Conservation (phyloP, 208 protist species). For the Entamoeba invadens region DNA sequence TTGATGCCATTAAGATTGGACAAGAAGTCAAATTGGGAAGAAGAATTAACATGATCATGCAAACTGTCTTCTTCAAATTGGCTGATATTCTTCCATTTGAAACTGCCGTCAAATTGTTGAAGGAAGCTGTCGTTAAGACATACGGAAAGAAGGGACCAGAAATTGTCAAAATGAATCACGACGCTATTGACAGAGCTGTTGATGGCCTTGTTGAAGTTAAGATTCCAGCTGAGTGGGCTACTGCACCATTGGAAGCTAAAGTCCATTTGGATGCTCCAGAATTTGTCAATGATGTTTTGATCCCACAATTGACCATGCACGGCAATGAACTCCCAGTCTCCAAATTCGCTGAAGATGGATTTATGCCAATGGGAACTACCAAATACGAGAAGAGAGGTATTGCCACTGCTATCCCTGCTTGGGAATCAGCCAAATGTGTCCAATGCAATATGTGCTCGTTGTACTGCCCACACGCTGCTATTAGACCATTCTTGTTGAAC, state of each 20-base stretch:
- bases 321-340: constrained; percentile 11
- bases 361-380: constrained; percentile 1
- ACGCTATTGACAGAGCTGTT: constrained; percentile 21
- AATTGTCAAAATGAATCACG: constrained; percentile 43
- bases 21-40: constrained; percentile 25
- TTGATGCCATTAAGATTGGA: constrained; percentile 45
- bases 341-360: constrained; percentile 2
- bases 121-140: constrained; percentile 43
- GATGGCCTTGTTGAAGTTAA: neutral
- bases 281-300: constrained; percentile 8
- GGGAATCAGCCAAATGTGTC: constrained; percentile 48
- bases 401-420: constrained; percentile 32
- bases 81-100: constrained; percentile 41
- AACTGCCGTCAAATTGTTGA: constrained; percentile 38
- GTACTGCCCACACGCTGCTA: constrained; percentile 52
- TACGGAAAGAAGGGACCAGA: constrained; percentile 41
- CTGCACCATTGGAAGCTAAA: neutral
- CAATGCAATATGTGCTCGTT: constrained; percentile 52
- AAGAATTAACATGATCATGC: constrained; percentile 56
- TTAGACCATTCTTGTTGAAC: constrained; percentile 47
- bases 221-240: neutral
- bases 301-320: neutral
- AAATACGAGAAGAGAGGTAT: constrained; percentile 12
- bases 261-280: neutral
- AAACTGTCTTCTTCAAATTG: constrained; percentile 53